Conservation (phyloP, 768 basidiomycete species). For the Lentinula guzmanii region DNA sequence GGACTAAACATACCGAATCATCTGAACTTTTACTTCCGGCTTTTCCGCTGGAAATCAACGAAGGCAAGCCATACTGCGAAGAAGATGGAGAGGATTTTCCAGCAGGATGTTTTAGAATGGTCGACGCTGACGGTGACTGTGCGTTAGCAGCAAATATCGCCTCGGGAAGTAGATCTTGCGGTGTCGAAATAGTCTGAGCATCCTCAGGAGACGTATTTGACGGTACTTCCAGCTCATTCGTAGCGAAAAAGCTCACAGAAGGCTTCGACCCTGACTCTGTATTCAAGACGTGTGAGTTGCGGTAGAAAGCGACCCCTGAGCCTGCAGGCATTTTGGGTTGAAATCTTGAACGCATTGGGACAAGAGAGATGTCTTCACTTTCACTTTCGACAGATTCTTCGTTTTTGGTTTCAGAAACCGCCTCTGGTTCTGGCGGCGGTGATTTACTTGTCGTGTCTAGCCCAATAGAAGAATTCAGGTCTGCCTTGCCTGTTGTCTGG, state of each 20-base stretch:
- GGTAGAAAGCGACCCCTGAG: slow-evolving; percentile 68
- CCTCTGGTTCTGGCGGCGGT: slow-evolving; percentile 36
- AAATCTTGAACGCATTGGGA: slow-evolving; percentile 36
- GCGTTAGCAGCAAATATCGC: not conserved
- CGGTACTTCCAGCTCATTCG: slow-evolving; percentile 62
- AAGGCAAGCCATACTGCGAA: slow-evolving; percentile 15
- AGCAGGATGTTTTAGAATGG: slow-evolving; percentile 11
- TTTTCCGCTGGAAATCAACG: slow-evolving; percentile 25
- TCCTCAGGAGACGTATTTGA: slow-evolving; percentile 14
- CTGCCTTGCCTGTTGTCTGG: not conserved
- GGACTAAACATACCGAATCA: slow-evolving; percentile 40
- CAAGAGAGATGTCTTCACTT: slow-evolving; percentile 2
- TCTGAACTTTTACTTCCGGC: slow-evolving; percentile 47
- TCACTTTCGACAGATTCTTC: not conserved
- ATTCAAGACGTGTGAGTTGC: slow-evolving; percentile 51
- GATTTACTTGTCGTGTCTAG: slow-evolving; percentile 45
- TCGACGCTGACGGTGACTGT: not conserved
- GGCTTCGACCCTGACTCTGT: slow-evolving; percentile 40
- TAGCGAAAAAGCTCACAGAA: slow-evolving; percentile 70
- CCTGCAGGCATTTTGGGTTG: slow-evolving; percentile 71
- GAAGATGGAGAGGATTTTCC: not conserved
- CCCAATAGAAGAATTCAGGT: slow-evolving; percentile 18
- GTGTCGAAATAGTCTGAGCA: slow-evolving; percentile 11
- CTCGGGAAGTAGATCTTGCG: not conserved
- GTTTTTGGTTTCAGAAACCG: not conserved